Evolutionary conservation across 805 yeast genomes (phyloP).

Genomic region (Candida germanica): DNA sequence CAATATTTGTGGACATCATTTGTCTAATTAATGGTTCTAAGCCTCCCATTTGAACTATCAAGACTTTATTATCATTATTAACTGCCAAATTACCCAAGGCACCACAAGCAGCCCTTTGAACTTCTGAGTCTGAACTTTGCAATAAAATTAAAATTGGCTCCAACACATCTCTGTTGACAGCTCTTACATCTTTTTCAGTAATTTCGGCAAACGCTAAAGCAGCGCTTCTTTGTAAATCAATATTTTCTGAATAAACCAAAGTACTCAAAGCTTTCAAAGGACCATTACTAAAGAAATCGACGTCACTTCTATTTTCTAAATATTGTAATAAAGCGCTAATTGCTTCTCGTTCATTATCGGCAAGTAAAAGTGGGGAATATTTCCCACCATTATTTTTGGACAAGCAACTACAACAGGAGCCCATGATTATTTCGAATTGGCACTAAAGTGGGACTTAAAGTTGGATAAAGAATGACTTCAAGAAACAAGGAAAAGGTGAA

Average conservation of each 20-base stretch:
- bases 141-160: constrained; percentile 89
- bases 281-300: constrained; percentile 84
- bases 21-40: constrained; percentile 93
- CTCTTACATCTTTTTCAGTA: constrained; percentile 91
- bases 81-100: constrained; percentile 98
- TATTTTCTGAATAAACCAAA: constrained; percentile 89
- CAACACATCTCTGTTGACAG: constrained; percentile 85
- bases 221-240: constrained; percentile 93
- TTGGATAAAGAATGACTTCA: too few relatives aligned
- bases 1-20: constrained; percentile 96
- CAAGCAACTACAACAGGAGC: constrained; percentile 42
- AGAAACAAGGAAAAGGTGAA: too few relatives aligned
- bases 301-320: constrained; percentile 81
- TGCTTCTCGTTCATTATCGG: constrained; percentile 96
- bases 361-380: constrained; percentile 73
- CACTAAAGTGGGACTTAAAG: too few relatives aligned
- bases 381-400: constrained; percentile 47
- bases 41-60: constrained; percentile 98
- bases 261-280: constrained; percentile 88
- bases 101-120: constrained; percentile 98
- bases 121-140: constrained; percentile 87
- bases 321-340: constrained; percentile 86
- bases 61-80: constrained; percentile 86
- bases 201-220: constrained; percentile 98
- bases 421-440: too few relatives aligned